Percentiles rank a stretch among this genome's conserved stretches.
Conservation (phyloP, 2,329 filamentous ascomycete genomes). For the Claviceps sp. region DNA sequence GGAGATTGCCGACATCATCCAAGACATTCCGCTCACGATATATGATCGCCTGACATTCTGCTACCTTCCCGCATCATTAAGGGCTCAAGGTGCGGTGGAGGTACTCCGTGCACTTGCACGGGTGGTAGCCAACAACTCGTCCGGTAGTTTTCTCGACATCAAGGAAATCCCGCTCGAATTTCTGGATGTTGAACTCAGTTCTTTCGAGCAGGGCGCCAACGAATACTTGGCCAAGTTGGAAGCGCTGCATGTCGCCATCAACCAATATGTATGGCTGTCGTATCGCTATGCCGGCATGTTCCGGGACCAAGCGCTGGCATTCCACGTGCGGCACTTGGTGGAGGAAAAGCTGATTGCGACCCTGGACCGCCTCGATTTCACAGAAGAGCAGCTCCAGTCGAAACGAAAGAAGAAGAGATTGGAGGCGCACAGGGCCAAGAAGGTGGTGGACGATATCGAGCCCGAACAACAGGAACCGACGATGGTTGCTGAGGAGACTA, state of each 20-base stretch:
- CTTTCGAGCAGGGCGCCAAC: constrained; percentile 24
- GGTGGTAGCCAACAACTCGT: constrained; percentile 53
- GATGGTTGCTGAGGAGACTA: neutral
- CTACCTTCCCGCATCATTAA: constrained; percentile 51
- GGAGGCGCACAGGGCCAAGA: constrained; percentile 9
- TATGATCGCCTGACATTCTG: constrained; percentile 65
- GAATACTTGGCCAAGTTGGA: constrained; percentile 59
- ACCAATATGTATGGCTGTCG: constrained; percentile 84
- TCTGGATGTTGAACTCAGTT: constrained; percentile 48
- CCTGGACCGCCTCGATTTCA: constrained; percentile 37
- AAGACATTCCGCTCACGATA: constrained; percentile 55
- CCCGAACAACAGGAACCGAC: neutral
- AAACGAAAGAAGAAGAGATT: constrained; percentile 13
- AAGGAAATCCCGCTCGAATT: constrained; percentile 56
- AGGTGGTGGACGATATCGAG: neutral
- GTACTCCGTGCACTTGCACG: constrained; percentile 52
- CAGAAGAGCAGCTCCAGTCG: constrained; percentile 19
- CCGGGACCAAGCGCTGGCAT: constrained; percentile 57
- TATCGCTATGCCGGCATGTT: constrained; percentile 80
- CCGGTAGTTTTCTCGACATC: constrained; percentile 60
- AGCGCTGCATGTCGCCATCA: constrained; percentile 64
- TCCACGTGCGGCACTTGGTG: constrained; percentile 64
- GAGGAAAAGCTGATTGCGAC: constrained; percentile 54
- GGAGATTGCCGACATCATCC: constrained; percentile 59
- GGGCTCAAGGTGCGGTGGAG: constrained; percentile 29